phyloP scores from a whole-genome alignment of 495 filamentous ascomycete genomes.

The Tuber borchii region DNA sequence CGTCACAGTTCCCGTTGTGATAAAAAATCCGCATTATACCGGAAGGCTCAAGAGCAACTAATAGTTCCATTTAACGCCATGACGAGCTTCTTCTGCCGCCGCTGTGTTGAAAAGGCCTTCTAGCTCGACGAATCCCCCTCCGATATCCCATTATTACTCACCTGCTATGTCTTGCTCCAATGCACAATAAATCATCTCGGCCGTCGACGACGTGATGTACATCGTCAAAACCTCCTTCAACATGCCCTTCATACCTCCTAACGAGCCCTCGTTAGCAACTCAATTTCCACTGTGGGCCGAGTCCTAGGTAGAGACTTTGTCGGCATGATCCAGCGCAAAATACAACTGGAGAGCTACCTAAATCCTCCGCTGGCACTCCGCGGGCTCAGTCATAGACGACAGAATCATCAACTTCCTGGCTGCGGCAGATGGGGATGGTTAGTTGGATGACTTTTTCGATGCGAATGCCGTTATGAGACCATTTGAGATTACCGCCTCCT shows the following conservation, averaged over 20 bases:
- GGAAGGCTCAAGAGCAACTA: slow-evolving; percentile 68
- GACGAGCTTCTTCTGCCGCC: slow-evolving; percentile 91
- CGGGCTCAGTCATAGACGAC: slow-evolving; percentile 73
- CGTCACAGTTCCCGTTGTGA: slow-evolving; percentile 60
- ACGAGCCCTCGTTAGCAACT: slow-evolving; percentile 61
- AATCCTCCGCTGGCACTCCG: slow-evolving; percentile 65
- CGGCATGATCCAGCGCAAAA: slow-evolving; percentile 93
- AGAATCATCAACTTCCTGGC: slow-evolving; percentile 73
- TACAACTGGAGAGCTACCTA: slow-evolving; percentile 88
- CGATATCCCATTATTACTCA: slow-evolving; percentile 62
- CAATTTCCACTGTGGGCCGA: slow-evolving; percentile 69
- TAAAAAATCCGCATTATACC: slow-evolving; percentile 67
- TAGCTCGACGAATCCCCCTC: slow-evolving; percentile 91
- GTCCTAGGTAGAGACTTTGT: slow-evolving; percentile 91
- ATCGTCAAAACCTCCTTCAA: slow-evolving; percentile 88
- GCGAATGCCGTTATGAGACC: too few relatives aligned
- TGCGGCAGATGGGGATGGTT: too few relatives aligned
- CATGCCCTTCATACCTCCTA: slow-evolving; percentile 81
- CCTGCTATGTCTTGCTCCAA: slow-evolving; percentile 47
- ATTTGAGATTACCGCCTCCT: too few relatives aligned
- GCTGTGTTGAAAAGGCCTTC: slow-evolving; percentile 94
- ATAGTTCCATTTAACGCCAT: slow-evolving; percentile 73
- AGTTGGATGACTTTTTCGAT: too few relatives aligned
- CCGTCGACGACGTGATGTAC: slow-evolving; percentile 98
- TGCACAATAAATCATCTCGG: slow-evolving; percentile 85